Percentiles rank a stretch among this genome's conserved stretches.
phyloP scores from a whole-genome alignment of 306 rosid species.

The Myrica gale region DNA sequence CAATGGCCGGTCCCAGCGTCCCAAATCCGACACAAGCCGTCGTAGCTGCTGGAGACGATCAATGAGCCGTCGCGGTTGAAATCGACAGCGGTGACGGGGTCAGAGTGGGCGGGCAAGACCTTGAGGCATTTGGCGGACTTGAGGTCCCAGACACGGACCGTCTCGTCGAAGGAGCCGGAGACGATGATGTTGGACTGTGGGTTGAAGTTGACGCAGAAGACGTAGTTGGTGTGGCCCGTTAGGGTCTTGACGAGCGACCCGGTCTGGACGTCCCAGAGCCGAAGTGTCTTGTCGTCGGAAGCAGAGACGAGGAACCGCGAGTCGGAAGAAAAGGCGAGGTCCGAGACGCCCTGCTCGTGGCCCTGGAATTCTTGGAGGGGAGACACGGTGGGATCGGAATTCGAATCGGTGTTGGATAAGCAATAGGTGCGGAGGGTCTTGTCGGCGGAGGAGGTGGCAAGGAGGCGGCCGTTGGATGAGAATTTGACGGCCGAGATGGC shows the following conservation, averaged over 20 bases:
- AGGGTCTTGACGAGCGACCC: slow-evolving; percentile 76
- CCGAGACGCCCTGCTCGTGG: slow-evolving; percentile 88
- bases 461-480: slow-evolving; percentile 83
- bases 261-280: slow-evolving; percentile 82
- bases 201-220: slow-evolving; percentile 85
- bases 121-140: slow-evolving; percentile 81
- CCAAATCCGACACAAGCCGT: slow-evolving; percentile 90
- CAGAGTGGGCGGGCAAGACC: slow-evolving; percentile 92
- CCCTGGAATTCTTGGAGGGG: slow-evolving; percentile 76
- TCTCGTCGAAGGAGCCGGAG: slow-evolving; percentile 94
- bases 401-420: slow-evolving; percentile 44
- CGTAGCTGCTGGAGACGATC: slow-evolving; percentile 96
- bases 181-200: slow-evolving; percentile 89
- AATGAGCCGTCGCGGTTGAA: slow-evolving; percentile 80
- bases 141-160: slow-evolving; percentile 93
- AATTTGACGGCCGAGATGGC: slow-evolving; percentile 84
- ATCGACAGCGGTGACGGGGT: slow-evolving; percentile 93
- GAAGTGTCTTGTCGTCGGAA: slow-evolving; percentile 93
- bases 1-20: slow-evolving; percentile 94
- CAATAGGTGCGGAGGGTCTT: slow-evolving; percentile 80
- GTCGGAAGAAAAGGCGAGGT: slow-evolving; percentile 87
- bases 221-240: slow-evolving; percentile 85
- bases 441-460: slow-evolving; percentile 92
- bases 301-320: slow-evolving; percentile 83
- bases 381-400: slow-evolving; percentile 40